Percentiles rank a stretch among this genome's conserved stretches.
Evolutionary conservation across 305 asterid species (phyloP).

Genomic region (Caryopteris hybrid): DNA sequence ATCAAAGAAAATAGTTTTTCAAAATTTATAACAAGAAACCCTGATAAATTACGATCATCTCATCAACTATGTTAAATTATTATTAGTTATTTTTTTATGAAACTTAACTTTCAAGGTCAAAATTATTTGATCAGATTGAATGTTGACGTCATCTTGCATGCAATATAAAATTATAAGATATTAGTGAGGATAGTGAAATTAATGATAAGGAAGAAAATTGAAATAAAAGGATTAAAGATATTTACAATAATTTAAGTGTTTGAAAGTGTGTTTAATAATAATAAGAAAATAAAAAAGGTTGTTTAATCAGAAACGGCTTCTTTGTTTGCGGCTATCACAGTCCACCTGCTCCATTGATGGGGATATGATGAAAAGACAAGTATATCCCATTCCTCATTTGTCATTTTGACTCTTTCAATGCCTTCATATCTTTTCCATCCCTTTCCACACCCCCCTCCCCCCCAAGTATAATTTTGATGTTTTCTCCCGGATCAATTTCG

Average conservation of each 20-base stretch:
- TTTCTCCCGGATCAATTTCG: too few species aligned
- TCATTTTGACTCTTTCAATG: neutral
- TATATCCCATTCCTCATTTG: slow-evolving; percentile 11
- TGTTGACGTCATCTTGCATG: slow-evolving; percentile 17
- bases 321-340: slow-evolving; percentile 25
- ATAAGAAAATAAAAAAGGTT: neutral
- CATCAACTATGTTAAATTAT: too few species aligned
- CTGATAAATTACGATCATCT: too few species aligned
- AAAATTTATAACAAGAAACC: too few species aligned
- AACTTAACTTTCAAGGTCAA: too few species aligned
- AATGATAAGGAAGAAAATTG: slow-evolving; percentile 1
- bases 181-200: neutral
- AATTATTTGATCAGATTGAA: too few species aligned
- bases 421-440: slow-evolving; percentile 18
- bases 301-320: slow-evolving; percentile 9
- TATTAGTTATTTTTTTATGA: too few species aligned
- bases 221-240: neutral
- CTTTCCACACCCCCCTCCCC: slow-evolving; percentile 2
- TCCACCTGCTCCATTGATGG: slow-evolving; percentile 33
- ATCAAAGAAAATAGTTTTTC: too few species aligned
- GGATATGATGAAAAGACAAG: slow-evolving; percentile 18
- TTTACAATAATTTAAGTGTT: neutral
- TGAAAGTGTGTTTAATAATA: too few species aligned
- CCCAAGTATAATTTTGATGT: too few species aligned
- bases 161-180: neutral